Base-by-base conservation (phyloP, 2,329 filamentous ascomycete genomes). In the Aspergillus oerlinghausenensis region DNA sequence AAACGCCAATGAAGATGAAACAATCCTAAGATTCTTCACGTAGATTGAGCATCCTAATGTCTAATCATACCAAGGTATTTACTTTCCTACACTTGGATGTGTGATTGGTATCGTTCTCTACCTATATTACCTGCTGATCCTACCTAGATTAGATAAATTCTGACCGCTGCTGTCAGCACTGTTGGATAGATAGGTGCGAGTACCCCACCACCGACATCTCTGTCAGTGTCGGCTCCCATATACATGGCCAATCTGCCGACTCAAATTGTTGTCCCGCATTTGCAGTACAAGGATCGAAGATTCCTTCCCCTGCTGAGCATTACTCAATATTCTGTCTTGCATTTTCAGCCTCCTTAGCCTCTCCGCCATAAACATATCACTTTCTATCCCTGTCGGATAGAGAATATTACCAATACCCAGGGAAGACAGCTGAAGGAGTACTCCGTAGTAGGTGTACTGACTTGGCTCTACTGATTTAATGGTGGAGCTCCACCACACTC, bases 401-500 rank as follows among this genome's bases (percentile, higher is more conserved):
- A 38, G 17, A 17, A 17, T 38, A 38, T 38, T 38, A 17, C 14
- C 5, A 38, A 38, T n/a, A 38, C 2, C 5, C 32, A 4, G 32
- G 32, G 14, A 38, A 17, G 5, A 38, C 32, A 17, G 32, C 32
- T 38, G 14, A 35, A 35, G 29, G 11, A 35, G 32, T 38, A 3
- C 23, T 23, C 3, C 23, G 23, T 23, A 38, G 14, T 17, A 17
- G 14, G 4, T 17, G 32, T 38, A 35, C 32, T 17, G 32, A 35
- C 32, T 35, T 49, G 45, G 47, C 32, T 21, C 25, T 54, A 40
- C 19, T 47, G 42, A 53, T 28, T 26, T 32, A 66, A 63, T 61
- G 62, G 68, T 70, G 69, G 69, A 70, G 67, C 64, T 66, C 59
- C 62, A 66, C 65, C 61, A 58, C 63, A 59, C 52, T 50, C 28